Percentiles rank a stretch among this genome's conserved stretches.
Evolutionary conservation across 2,329 filamentous ascomycete genomes (phyloP).

Genomic region (Cercospora sesami): DNA sequence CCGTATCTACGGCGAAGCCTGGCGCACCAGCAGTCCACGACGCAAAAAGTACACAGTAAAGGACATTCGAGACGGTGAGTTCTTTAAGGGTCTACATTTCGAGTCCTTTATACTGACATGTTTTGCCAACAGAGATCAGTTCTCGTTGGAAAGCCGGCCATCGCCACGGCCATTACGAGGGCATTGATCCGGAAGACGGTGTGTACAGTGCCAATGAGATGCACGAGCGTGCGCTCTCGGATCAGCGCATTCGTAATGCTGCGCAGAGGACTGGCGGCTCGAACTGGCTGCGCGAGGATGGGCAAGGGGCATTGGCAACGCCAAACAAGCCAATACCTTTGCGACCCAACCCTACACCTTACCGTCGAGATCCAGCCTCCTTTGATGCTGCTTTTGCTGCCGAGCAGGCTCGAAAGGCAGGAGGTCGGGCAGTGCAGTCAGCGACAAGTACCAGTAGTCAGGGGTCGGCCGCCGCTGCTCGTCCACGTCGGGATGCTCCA

Average conservation of each 20-base stretch:
- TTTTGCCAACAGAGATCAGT: not conserved
- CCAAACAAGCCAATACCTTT: not conserved
- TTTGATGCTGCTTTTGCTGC: not conserved
- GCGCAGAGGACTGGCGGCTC: not conserved
- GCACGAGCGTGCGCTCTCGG: not conserved
- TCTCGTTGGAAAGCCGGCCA: not conserved
- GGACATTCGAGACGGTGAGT: constrained; percentile 9
- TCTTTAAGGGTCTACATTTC: too few species aligned
- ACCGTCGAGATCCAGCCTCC: not conserved
- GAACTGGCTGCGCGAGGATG: not conserved
- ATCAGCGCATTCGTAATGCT: not conserved
- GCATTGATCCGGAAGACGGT: not conserved
- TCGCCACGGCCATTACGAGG: not conserved
- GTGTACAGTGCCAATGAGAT: not conserved
- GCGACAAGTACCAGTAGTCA: not conserved
- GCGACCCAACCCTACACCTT: not conserved
- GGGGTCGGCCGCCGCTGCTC: not conserved
- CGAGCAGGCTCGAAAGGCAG: not conserved
- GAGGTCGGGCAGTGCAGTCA: not conserved
- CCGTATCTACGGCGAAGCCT: constrained; percentile 4
- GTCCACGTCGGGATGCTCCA: not conserved
- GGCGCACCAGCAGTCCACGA: not conserved
- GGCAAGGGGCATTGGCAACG: not conserved
- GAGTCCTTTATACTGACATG: not conserved
- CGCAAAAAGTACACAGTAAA: constrained; percentile 4